These are phyloP conservation scores for Chlorophyllum brunneum DNA, from an alignment of 768 basidiomycete species.

Conservation along the genomic window DNA sequence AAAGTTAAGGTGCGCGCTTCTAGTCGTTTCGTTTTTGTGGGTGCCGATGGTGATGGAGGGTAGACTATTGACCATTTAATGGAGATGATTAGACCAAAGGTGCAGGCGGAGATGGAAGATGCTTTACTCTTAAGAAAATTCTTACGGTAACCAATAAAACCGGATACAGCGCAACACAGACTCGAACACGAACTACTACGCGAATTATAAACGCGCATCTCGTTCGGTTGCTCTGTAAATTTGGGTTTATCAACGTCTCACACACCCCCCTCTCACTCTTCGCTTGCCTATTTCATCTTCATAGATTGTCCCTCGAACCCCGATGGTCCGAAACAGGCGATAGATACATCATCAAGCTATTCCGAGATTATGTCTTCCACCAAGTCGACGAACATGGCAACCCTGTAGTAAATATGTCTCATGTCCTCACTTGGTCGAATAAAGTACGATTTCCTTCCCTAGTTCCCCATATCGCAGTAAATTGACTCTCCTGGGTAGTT, in stretches of 20 bases:
- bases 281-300: background rate
- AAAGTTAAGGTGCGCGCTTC: slow-evolving; percentile 74
- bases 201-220: slow-evolving; percentile 94
- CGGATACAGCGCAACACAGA: too few species aligned
- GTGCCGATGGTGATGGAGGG: background rate
- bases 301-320: slow-evolving; percentile 88
- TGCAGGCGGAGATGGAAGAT: slow-evolving; percentile 81
- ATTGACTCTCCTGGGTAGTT: slow-evolving; percentile 45
- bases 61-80: slow-evolving; percentile 79
- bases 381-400: slow-evolving; percentile 90
- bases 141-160: too few species aligned
- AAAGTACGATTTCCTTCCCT: slow-evolving; percentile 58
- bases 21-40: slow-evolving; percentile 3
- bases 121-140: slow-evolving; percentile 64
- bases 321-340: slow-evolving; percentile 99
- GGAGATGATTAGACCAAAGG: slow-evolving; percentile 69
- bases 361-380: slow-evolving; percentile 98
- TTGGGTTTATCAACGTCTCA: slow-evolving; percentile 98
- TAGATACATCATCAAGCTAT: slow-evolving; percentile 95
- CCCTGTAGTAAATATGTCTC: slow-evolving; percentile 85
- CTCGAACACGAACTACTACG: slow-evolving; percentile 79
- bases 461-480: slow-evolving; percentile 1
- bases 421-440: slow-evolving; percentile 90
- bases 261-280: slow-evolving; percentile 59
- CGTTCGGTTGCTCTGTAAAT: slow-evolving; percentile 85